Conservation (phyloP, 129 eudicot species). For the Deinandra increscens region DNA sequence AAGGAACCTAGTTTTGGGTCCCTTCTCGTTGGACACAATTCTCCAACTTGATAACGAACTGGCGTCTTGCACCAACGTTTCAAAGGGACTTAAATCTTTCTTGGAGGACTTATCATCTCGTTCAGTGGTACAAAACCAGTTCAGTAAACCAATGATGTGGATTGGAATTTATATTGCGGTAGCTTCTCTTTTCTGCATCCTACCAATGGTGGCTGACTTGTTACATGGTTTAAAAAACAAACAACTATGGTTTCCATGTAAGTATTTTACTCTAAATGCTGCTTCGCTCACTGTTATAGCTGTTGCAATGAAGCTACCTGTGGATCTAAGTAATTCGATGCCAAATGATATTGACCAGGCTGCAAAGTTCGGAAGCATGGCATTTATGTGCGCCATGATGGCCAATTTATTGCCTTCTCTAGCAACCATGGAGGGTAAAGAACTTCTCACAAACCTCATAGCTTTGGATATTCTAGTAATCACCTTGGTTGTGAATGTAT, state of each 20-base stretch:
- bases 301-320: slow-evolving; percentile 19
- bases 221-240: slow-evolving; percentile 1
- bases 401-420: slow-evolving; percentile 22
- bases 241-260: slow-evolving; percentile 2
- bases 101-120: neutral
- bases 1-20: too few relatives aligned
- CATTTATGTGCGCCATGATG: slow-evolving; percentile 23
- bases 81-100: neutral
- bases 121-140: neutral
- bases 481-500: slow-evolving; percentile 12
- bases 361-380: slow-evolving; percentile 19
- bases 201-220: slow-evolving; percentile 8
- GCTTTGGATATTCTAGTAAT: slow-evolving; percentile 15
- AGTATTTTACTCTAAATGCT: slow-evolving; percentile 16
- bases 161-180: slow-evolving; percentile 12
- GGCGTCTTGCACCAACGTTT: slow-evolving; percentile 9
- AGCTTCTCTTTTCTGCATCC: slow-evolving; percentile 19
- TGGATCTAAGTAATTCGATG: slow-evolving; percentile 17
- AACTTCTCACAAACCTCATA: slow-evolving; percentile 12
- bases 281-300: slow-evolving; percentile 15
- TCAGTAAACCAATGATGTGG: slow-evolving; percentile 10
- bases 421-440: slow-evolving; percentile 8
- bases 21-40: too few relatives aligned
- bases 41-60: neutral
- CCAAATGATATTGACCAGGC: neutral